phyloP scores from a whole-genome alignment of 163 green algal species.

The Dunaliella salina region DNA sequence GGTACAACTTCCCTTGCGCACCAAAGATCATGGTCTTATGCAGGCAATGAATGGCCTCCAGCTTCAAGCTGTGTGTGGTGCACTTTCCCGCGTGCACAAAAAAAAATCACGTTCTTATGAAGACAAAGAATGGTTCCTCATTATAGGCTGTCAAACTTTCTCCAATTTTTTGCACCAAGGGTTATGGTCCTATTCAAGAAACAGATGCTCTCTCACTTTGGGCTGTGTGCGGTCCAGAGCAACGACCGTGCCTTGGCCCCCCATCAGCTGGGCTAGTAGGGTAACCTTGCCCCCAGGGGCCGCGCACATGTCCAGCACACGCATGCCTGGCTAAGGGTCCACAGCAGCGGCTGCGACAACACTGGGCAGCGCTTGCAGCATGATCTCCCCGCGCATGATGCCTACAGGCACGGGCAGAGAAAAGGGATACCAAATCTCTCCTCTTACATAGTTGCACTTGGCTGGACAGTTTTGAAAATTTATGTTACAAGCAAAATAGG shows the following conservation, averaged over 20 bases:
- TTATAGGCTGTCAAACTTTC: background rate
- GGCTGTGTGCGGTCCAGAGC: conserved; percentile 76
- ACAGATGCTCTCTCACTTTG: conserved; percentile 51
- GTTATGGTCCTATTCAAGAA: background rate
- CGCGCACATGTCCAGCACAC: conserved; percentile 86
- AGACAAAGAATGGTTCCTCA: too few species aligned
- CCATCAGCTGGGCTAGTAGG: conserved; percentile 71
- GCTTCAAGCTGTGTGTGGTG: too few species aligned
- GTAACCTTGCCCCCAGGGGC: conserved; percentile 45
- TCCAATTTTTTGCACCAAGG: background rate
- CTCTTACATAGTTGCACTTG: too few species aligned
- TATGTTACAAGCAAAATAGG: too few species aligned
- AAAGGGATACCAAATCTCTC: too few species aligned
- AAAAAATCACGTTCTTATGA: background rate
- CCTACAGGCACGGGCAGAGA: background rate
- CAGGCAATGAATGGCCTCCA: too few species aligned
- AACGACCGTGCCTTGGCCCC: conserved; percentile 37
- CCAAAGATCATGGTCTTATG: too few species aligned
- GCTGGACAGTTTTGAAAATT: too few species aligned
- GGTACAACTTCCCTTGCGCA: too few species aligned
- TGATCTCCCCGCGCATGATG: conserved; percentile 14
- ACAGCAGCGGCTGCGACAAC: conserved; percentile 65
- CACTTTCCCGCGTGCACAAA: too few species aligned
- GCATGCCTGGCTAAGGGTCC: conserved; percentile 51
- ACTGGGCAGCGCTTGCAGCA: conserved; percentile 85